Evolutionary conservation across 495 filamentous ascomycete genomes (phyloP).

Genomic region (Echria macrotheca): DNA sequence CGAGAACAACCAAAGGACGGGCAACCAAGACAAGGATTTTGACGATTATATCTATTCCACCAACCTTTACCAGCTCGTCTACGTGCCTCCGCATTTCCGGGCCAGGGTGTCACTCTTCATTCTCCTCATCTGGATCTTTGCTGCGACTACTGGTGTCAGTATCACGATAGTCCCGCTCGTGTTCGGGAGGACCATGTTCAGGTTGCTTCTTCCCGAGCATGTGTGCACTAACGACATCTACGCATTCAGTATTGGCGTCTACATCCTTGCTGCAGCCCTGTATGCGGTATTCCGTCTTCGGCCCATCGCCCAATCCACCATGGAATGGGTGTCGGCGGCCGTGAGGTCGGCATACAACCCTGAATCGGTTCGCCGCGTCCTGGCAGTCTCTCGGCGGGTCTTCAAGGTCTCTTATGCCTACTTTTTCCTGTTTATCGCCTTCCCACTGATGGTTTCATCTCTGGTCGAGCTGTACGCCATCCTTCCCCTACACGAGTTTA

Average conservation of each 20-base stretch:
- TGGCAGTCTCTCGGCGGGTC: conserved; percentile 19
- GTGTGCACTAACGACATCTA: conserved; percentile 89
- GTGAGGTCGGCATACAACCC: conserved; percentile 30
- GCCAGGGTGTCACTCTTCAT: conserved; percentile 79
- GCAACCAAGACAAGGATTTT: conserved; percentile 44
- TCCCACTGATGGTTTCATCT: conserved; percentile 78
- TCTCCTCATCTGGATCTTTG: conserved; percentile 86
- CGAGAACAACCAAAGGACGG: conserved; percentile 59
- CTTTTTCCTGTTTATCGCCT: conserved; percentile 60
- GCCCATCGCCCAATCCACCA: conserved; percentile 36
- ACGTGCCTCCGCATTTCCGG: conserved; percentile 82
- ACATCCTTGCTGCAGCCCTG: conserved; percentile 60
- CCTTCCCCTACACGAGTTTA: conserved; percentile 82
- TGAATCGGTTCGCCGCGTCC: conserved; percentile 27
- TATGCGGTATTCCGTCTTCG: conserved; percentile 54
- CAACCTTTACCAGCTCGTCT: conserved; percentile 71
- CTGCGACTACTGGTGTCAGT: conserved; percentile 83
- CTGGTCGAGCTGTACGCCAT: conserved; percentile 84
- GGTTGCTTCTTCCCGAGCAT: conserved; percentile 56
- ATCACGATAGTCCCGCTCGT: conserved; percentile 80
- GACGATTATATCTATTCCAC: conserved; percentile 66
- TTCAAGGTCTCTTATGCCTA: conserved; percentile 65
- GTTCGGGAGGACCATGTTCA: conserved; percentile 73
- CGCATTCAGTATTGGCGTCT: conserved; percentile 84
- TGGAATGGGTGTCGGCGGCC: conserved; percentile 18